Evolutionary conservation across 441 rosid species (phyloP).

Genomic region (Populus trichocarpa): DNA sequence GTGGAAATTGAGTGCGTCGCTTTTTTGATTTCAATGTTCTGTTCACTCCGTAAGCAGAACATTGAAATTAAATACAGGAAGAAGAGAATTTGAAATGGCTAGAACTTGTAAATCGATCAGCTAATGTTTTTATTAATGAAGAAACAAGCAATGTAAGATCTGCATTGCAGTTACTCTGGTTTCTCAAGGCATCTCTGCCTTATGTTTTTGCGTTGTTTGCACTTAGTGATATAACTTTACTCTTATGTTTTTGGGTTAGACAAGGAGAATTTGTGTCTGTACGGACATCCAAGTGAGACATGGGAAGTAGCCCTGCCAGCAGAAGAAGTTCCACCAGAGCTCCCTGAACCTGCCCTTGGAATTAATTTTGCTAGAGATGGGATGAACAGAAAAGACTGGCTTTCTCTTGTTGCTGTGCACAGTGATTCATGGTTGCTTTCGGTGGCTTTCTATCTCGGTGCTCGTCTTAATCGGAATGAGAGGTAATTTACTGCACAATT

Average conservation of each 20-base stretch:
- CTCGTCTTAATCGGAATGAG: conserved; percentile 64
- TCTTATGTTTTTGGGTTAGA: conserved; percentile 28
- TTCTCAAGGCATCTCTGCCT: neutral
- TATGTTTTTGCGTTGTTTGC: neutral
- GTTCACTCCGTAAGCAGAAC: neutral
- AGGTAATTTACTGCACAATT: conserved; percentile 24
- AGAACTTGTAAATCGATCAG: neutral
- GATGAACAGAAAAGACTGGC: conserved; percentile 79
- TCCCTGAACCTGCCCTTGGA: conserved; percentile 80
- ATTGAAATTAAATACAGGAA: neutral
- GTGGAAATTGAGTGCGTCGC: neutral
- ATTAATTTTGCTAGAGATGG: conserved; percentile 83
- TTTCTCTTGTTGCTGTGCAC: conserved; percentile 46
- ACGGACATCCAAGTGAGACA: conserved; percentile 63
- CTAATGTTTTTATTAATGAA: neutral
- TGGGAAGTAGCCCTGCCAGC: conserved; percentile 66
- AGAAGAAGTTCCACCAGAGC: conserved; percentile 36
- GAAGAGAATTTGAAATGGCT: neutral
- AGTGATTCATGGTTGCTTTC: conserved; percentile 51
- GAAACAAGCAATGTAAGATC: neutral
- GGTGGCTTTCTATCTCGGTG: conserved; percentile 71
- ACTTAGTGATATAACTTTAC: neutral
- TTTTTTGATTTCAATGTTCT: neutral
- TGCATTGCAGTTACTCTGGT: neutral
- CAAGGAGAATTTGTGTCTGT: conserved; percentile 77